These are phyloP conservation scores for Chlamydomonas sp. DNA, from an alignment of 139 green algal species.

Conservation along the genomic window DNA sequence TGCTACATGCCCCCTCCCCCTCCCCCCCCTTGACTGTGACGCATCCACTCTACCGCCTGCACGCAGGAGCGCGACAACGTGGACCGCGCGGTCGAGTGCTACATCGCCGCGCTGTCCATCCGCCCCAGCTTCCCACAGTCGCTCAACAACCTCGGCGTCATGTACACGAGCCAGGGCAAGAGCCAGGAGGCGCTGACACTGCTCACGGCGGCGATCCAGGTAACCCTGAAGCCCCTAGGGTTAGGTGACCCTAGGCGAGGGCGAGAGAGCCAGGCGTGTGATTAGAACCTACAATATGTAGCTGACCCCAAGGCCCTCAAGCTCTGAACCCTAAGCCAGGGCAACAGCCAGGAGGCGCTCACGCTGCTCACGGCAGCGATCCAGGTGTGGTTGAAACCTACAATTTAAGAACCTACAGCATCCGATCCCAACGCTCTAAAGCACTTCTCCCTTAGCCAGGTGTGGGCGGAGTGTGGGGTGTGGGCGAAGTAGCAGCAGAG, in stretches of 20 bases:
- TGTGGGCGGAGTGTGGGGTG: too few species aligned
- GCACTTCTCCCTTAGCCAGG: slow-evolving; percentile 80
- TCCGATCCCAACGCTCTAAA: slow-evolving; percentile 97
- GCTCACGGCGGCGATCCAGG: slow-evolving; percentile 69
- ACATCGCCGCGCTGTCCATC: slow-evolving; percentile 44
- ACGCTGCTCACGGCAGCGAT: slow-evolving; percentile 74
- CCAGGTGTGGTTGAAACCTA: too few species aligned
- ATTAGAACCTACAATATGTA: too few species aligned
- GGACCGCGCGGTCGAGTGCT: slow-evolving; percentile 52
- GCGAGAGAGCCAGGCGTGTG: too few species aligned
- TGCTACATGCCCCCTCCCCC: background rate
- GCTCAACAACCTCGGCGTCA: slow-evolving; percentile 93
- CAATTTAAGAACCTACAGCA: too few species aligned
- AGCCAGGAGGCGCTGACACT: slow-evolving; percentile 69
- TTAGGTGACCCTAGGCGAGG: too few species aligned
- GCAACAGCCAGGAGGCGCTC: slow-evolving; percentile 58
- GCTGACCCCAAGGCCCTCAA: slow-evolving; percentile 97
- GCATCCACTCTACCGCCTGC: too few species aligned
- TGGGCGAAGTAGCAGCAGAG: too few species aligned
- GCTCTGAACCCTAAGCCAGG: slow-evolving; percentile 80
- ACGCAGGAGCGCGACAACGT: slow-evolving; percentile 74
- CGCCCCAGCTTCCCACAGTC: slow-evolving; percentile 69
- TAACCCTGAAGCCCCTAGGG: too few species aligned
- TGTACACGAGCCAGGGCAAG: slow-evolving; percentile 74
- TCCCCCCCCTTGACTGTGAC: background rate